Base-by-base conservation (phyloP, 2,329 filamentous ascomycete genomes). In the Teratosphaeria destructans region DNA sequence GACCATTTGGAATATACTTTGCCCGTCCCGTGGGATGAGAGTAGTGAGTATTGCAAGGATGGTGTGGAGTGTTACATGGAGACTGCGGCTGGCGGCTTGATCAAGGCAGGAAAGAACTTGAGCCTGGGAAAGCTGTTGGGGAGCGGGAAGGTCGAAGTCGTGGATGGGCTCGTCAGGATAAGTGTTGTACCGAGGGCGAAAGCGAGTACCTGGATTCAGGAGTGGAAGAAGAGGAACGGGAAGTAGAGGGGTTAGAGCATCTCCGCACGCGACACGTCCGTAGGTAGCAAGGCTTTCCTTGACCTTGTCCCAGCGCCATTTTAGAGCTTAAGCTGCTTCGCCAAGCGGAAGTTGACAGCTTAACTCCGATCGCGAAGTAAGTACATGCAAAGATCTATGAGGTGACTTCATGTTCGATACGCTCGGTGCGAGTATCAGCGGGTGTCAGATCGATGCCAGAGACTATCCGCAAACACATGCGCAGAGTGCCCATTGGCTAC, bases 81-180 rank as follows among this genome's bases (percentile, higher is more conserved):
- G 78, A 97, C 91, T 0, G 75, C 76, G 3, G 78, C 79, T 0
- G 91, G 91, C 0, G 91, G 92, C 0, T 73, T 99, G 67, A 84
- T 96, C 68, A 96, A 95, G 77, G 86, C 92, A 26, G 93, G 94
- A 55, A 92, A 89, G 81, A 94, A 93, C 71, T 81, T 94, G 64
- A 79, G 84, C 23, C 73, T 97, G 66, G 74, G 90, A 56, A 89
- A 90, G 77, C 82, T 93, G 34, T 74, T 97, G 63, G 79, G 79
- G 8, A 84, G 83, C 8, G 90, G 89, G 6, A 91, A 88, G 69
- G 84, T 95, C 6, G 92, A 95, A 75, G 81, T 99, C 10, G 85
- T 95, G 54, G 93, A 99, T 74, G 88, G 90, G 34, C 75, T 97
- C 63, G 83, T 97, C 27, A 85, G 80, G 70, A 84, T 99, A 34